Evolutionary conservation across 768 basidiomycete species (phyloP).

Genomic region (Epithele typhae): DNA sequence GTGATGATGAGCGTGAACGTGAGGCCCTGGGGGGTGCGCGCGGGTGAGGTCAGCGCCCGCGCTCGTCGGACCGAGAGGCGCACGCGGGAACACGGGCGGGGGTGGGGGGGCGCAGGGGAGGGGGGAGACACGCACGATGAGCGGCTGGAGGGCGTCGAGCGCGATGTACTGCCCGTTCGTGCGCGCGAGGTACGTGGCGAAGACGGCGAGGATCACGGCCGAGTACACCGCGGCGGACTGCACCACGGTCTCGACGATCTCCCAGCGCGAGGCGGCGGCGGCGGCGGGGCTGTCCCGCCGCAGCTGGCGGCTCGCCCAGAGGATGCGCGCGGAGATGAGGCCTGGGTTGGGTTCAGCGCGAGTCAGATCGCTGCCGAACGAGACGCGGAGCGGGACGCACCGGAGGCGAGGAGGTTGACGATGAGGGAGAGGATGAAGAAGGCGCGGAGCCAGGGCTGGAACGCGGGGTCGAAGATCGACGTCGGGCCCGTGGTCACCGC

Average conservation of each 20-base stretch:
- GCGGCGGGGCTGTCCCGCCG: neutral
- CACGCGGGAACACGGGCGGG: no score
- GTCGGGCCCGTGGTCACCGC: neutral
- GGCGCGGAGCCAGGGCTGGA: conserved; percentile 1
- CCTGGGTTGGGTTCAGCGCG: neutral
- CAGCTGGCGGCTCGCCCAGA: conserved; percentile 6
- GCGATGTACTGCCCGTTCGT: conserved; percentile 9
- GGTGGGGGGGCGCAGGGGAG: no score
- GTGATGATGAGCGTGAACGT: no score
- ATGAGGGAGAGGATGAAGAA: conserved; percentile 9
- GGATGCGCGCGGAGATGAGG: conserved; percentile 13
- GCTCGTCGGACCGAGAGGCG: no score
- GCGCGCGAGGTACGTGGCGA: conserved; percentile 11
- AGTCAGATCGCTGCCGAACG: neutral
- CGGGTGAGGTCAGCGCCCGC: no score
- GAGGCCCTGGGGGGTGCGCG: no score
- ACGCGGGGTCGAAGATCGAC: neutral
- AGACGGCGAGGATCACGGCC: conserved; percentile 4
- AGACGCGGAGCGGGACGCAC: neutral
- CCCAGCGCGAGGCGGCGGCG: conserved; percentile 4
- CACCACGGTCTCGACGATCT: conserved; percentile 11
- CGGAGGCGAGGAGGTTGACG: conserved; percentile 7
- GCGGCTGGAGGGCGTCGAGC: conserved; percentile 9
- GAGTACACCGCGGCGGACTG: conserved; percentile 10
- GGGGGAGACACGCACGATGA: conserved; percentile 6